Base-by-base conservation (phyloP, 2,329 filamentous ascomycete genomes). In the Xylaria sp. region DNA sequence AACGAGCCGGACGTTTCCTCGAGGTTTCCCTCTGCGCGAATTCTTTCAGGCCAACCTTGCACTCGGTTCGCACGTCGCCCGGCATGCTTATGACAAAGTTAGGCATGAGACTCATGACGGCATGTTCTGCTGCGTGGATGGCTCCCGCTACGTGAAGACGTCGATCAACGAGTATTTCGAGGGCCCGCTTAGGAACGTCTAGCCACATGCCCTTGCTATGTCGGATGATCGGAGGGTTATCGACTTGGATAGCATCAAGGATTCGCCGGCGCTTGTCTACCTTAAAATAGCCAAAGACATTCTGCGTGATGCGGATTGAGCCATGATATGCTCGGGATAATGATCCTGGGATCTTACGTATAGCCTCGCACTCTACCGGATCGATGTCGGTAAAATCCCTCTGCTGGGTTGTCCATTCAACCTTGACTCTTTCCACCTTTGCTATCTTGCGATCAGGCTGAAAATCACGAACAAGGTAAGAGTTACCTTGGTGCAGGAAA, bases 241-340 rank as follows among this genome's bases (percentile, higher is more conserved):
- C 93, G 25, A 98, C 94, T 66, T 95, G 88, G 0, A 98, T 91
- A 2, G 95, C 95, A 77, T 99, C 96, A 15, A 98, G 86, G 64
- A 98, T 92, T 1, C 93, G 89, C 1, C 91, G 88, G 72, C 89
- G 90, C 76, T 90, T 91, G 79, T 98, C 94, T n/a, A 97, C 83
- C 77, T 98, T 98, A 86, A 97, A 98, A 82, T 96, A 99, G 1
- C 96, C 96, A 77, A 96, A 98, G 1, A 99, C 94, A 33, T 92
- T 90, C 71, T 95, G 91, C 70, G 91, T 88, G 74, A 98, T 94
- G 73, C 91, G 90, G 76, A 99, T 95, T 0, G 88, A 83, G 39
- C 96, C 96, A 76, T 93, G 94, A 80, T 93, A 98, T 0, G 94
- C 95, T 67, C 89, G 86, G 0, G 86, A 91, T 3, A 83, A 79